Conservation (phyloP, 2,329 filamentous ascomycete species). For the Zymoseptoria brevis region DNA sequence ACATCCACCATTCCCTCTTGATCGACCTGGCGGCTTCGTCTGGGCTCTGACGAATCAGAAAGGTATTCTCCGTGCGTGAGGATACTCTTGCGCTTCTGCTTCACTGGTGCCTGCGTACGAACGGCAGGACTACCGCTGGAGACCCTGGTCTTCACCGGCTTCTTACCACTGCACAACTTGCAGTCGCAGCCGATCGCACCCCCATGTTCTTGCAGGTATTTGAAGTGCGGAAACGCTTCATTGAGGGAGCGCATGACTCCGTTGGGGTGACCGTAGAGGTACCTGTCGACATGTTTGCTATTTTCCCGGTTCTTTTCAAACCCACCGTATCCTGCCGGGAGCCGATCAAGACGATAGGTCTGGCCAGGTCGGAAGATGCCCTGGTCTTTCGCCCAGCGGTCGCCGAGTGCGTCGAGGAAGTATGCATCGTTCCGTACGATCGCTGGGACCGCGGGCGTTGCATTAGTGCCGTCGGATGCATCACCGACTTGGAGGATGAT, state of each 20-base stretch:
- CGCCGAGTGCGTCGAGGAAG: slow-evolving; percentile 20
- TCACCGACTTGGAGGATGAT: background rate
- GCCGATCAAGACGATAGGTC: slow-evolving; percentile 42
- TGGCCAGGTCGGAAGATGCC: slow-evolving; percentile 5
- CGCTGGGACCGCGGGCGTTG: background rate
- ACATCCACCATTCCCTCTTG: slow-evolving; percentile 49
- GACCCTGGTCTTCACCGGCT: slow-evolving; percentile 3
- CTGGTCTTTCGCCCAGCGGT: slow-evolving; percentile 22
- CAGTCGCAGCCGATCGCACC: slow-evolving; percentile 42
- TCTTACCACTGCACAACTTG: slow-evolving; percentile 35
- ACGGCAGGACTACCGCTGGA: slow-evolving; percentile 10
- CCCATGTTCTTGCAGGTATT: slow-evolving; percentile 45
- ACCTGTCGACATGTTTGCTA: slow-evolving; percentile 42
- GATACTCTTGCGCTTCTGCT: background rate
- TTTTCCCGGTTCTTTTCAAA: slow-evolving; percentile 42
- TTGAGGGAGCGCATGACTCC: slow-evolving; percentile 47
- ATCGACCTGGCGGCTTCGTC: slow-evolving; percentile 30
- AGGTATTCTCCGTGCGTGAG: slow-evolving; percentile 6
- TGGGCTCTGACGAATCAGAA: slow-evolving; percentile 8
- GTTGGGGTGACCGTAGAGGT: slow-evolving; percentile 50
- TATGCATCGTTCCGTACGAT: slow-evolving; percentile 21
- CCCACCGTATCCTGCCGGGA: slow-evolving; percentile 49
- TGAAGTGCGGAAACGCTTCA: slow-evolving; percentile 51
- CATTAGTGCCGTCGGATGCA: slow-evolving; percentile 12
- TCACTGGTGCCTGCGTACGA: background rate